phyloP scores from a whole-genome alignment of 768 basidiomycete species.

The Mycena polygramma region DNA sequence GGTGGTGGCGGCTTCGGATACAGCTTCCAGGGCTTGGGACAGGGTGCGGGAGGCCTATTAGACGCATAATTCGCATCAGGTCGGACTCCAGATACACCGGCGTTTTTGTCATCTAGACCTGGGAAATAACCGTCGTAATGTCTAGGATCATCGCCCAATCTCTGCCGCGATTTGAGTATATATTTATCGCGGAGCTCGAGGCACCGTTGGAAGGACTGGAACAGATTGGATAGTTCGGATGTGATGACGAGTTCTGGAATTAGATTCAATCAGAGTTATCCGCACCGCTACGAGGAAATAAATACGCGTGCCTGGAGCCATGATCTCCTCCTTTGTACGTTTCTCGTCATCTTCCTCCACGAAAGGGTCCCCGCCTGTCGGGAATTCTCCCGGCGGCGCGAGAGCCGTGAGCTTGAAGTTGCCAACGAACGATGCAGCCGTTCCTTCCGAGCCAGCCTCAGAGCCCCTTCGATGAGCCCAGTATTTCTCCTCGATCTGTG shows the following conservation, averaged over 20 bases:
- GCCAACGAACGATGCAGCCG: slow-evolving; percentile 50
- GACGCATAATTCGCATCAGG: slow-evolving; percentile 64
- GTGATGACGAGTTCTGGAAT: slow-evolving; percentile 50
- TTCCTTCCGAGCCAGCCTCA: slow-evolving; percentile 60
- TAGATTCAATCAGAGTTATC: slow-evolving; percentile 36
- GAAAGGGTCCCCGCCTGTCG: slow-evolving; percentile 39
- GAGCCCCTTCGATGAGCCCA: slow-evolving; percentile 76
- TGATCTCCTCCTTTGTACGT: slow-evolving; percentile 36
- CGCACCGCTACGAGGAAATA: slow-evolving; percentile 15
- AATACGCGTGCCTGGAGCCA: slow-evolving; percentile 32
- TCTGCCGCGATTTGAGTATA: slow-evolving; percentile 87
- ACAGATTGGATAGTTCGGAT: slow-evolving; percentile 67
- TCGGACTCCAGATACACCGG: slow-evolving; percentile 76
- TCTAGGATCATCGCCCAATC: slow-evolving; percentile 94
- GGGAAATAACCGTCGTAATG: slow-evolving; percentile 88
- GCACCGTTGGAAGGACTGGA: slow-evolving; percentile 84
- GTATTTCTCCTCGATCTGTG: slow-evolving; percentile 81
- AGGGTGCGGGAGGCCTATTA: slow-evolving; percentile 43
- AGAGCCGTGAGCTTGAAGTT: slow-evolving; percentile 56
- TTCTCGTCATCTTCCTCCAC: slow-evolving; percentile 49
- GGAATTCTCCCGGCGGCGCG: slow-evolving; percentile 35
- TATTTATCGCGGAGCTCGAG: slow-evolving; percentile 97
- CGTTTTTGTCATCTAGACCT: slow-evolving; percentile 72
- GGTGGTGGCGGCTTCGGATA: slow-evolving; percentile 95
- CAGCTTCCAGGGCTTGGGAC: slow-evolving; percentile 81